phyloP scores from a whole-genome alignment of 2,329 filamentous ascomycete species.

The Mariannaea elegans region DNA sequence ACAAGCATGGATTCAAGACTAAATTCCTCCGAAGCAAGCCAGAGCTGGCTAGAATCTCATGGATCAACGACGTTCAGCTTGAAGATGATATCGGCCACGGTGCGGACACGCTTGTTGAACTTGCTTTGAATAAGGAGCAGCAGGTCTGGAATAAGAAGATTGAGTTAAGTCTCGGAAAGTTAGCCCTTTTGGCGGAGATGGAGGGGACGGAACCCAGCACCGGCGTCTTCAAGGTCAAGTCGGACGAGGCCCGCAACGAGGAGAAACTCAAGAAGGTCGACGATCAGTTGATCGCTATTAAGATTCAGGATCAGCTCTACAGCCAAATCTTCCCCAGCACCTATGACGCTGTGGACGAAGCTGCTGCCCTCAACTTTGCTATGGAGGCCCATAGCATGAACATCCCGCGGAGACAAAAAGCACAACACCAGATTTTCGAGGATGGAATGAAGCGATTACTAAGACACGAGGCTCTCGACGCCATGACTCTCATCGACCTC shows the following conservation, averaged over 20 bases:
- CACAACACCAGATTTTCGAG: conserved; percentile 76
- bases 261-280: conserved; percentile 64
- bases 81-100: conserved; percentile 81
- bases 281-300: conserved; percentile 72
- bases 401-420: conserved; percentile 67
- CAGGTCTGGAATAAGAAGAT: conserved; percentile 94
- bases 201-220: conserved; percentile 43
- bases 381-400: conserved; percentile 71
- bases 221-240: conserved; percentile 50
- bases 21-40: conserved; percentile 78
- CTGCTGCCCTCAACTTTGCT: conserved; percentile 79
- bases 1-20: conserved; percentile 76
- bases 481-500: conserved; percentile 73
- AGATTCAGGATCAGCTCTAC: conserved; percentile 82
- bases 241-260: conserved; percentile 50
- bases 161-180: conserved; percentile 87
- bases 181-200: conserved; percentile 75
- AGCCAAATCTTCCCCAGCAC: conserved; percentile 74
- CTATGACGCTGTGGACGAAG: conserved; percentile 78
- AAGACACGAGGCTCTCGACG: conserved; percentile 74
- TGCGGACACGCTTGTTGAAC: conserved; percentile 72
- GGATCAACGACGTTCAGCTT: conserved; percentile 90
- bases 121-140: conserved; percentile 76
- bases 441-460: conserved; percentile 76
- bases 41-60: conserved; percentile 80